Conservation (phyloP, 352 stramenopile genomes). For the Thraustotheca clavata region DNA sequence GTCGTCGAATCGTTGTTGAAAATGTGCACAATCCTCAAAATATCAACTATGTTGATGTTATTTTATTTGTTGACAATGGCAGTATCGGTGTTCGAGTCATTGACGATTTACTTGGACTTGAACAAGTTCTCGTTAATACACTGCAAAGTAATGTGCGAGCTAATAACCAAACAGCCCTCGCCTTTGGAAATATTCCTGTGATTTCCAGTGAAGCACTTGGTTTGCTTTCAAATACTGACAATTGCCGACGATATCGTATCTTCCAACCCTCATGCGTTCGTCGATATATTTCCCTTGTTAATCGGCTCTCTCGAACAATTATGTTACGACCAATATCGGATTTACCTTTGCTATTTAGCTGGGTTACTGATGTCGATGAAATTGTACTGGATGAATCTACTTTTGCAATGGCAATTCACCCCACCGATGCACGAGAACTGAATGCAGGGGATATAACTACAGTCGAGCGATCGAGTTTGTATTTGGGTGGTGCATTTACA, state of each 20-base stretch:
- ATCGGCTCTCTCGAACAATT: background rate
- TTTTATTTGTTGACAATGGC: slow-evolving; percentile 76
- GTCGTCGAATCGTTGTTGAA: slow-evolving; percentile 70
- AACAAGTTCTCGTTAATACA: background rate
- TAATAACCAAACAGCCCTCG: background rate
- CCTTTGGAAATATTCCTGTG: slow-evolving; percentile 4
- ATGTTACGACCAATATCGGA: slow-evolving; percentile 10
- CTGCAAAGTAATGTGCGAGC: background rate
- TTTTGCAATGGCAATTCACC: slow-evolving; percentile 10
- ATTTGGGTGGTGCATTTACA: slow-evolving; percentile 37
- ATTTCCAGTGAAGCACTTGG: background rate
- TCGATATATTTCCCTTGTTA: background rate
- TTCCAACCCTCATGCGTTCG: background rate
- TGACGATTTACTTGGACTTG: background rate
- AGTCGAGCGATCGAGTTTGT: background rate
- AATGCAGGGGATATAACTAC: background rate
- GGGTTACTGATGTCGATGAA: background rate
- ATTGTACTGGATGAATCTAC: background rate
- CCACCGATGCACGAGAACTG: slow-evolving; percentile 6
- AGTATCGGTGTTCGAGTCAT: slow-evolving; percentile 33
- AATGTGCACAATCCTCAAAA: slow-evolving; percentile 78
- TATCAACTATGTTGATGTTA: slow-evolving; percentile 63
- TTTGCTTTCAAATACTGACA: background rate
- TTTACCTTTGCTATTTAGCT: slow-evolving; percentile 14
- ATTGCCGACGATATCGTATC: slow-evolving; percentile 9